Base-by-base conservation (phyloP, 768 basidiomycete species). In the Calocybe cyanea region DNA sequence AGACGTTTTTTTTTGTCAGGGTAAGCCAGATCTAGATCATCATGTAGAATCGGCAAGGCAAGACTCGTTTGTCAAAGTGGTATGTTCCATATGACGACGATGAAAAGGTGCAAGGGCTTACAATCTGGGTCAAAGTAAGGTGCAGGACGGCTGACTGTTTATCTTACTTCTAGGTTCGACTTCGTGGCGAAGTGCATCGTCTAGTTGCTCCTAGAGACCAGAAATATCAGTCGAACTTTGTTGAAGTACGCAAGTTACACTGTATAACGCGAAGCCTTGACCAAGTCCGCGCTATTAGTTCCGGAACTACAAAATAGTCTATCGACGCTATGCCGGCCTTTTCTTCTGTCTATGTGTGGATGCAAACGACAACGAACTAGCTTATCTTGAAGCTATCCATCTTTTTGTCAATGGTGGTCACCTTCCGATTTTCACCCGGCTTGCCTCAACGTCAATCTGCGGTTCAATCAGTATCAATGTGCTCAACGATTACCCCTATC, bases 1-100 rank as follows among this genome's bases (percentile, higher is more conserved):
- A 21, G 5, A n/a, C n/a, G 28, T 19, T 7, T 18, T 7, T 43
- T 17, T 24, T 10, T 7, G 19, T 10, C 38, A 0, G 18, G 13
- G 24, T 23, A 15, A 3, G 11, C 11, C 6, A 28, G 11, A 11
- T 28, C 25, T 11, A 28, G 25, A 28, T 28, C 11, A n/a, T 14
- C 17, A 8, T 34, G 3, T 55, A 98, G 93, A 98, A 98, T 63
- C 83, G 95, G 32, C 96, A 99, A 71, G 96, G 96, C 14, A 99
- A 99, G 72, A 98, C 95, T 2, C 77, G 96, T 45, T 66, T 98
- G 40, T 93, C 92, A 8, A 98, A 98, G 67, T 99, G 95, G 95
- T 98, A 98, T 71, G 91, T 91, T 20, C 96, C 96, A 1, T 98
- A 93, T 56, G 94, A 97, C 57, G 96, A 99, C 61, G 96, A 99